Percentiles rank a stretch among this genome's conserved stretches.
Evolutionary conservation across 768 basidiomycete species (phyloP).

Genomic region (Omphalotus guepiniiformis): DNA sequence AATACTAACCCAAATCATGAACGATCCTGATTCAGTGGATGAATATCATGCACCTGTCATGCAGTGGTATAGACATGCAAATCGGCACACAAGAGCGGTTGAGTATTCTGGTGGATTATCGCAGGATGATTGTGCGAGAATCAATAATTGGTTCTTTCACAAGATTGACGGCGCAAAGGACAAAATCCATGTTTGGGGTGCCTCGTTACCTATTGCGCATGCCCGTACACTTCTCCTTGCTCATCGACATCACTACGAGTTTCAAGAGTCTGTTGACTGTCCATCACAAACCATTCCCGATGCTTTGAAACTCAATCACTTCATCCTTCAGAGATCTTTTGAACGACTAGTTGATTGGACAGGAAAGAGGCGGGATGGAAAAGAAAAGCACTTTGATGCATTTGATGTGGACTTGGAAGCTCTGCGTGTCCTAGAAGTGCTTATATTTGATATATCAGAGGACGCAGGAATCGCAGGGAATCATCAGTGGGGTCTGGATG

Average conservation of each 20-base stretch:
- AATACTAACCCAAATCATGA: background rate
- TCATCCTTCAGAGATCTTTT: background rate
- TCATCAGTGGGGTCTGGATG: conserved; percentile 23
- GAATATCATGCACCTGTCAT: background rate
- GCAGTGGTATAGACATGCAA: background rate
- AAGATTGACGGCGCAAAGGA: background rate
- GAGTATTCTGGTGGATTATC: background rate
- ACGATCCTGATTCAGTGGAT: background rate
- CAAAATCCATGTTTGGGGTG: background rate
- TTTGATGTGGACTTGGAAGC: conserved; percentile 12
- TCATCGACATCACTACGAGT: background rate
- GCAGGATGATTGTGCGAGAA: background rate
- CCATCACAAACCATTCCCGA: background rate
- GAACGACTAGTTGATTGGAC: background rate
- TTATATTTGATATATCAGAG: conserved; percentile 15
- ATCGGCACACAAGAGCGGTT: background rate
- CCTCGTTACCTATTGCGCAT: background rate
- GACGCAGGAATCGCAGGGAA: conserved; percentile 18
- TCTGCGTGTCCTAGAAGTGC: conserved; percentile 8
- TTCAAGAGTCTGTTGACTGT: background rate
- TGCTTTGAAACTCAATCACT: background rate
- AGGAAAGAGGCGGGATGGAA: background rate
- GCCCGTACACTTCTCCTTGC: background rate
- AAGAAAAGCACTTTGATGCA: background rate
- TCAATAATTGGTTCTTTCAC: background rate